These are phyloP conservation scores for Globisporangium camurandrum DNA, from an alignment of 352 stramenopile species.

Conservation along the genomic window DNA sequence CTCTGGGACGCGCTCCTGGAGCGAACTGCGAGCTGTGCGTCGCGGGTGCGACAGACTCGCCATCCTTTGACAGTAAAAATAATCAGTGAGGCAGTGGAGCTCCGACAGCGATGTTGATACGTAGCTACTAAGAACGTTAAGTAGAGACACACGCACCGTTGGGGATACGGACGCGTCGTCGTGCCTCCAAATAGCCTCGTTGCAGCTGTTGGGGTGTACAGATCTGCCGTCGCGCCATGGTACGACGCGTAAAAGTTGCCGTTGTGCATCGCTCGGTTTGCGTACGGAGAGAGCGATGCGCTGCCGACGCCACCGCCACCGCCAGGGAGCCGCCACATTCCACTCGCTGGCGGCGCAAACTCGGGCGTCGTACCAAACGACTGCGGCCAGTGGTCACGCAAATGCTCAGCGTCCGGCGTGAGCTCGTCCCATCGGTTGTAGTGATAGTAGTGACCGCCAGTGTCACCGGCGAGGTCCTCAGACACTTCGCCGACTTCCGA, in stretches of 20 bases:
- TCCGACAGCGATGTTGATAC: not conserved
- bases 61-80: constrained; percentile 4
- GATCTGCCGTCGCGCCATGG: not conserved
- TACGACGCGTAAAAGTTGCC: not conserved
- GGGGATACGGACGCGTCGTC: constrained; percentile 3
- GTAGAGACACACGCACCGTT: not conserved
- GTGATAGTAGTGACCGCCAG: not conserved
- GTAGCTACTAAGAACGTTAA: too few species aligned
- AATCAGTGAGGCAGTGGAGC: not conserved
- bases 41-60: constrained; percentile 7
- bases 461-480: constrained; percentile 4
- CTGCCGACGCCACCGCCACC: too few species aligned
- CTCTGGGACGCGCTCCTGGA: constrained; percentile 7
- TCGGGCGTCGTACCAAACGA: not conserved
- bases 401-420: constrained; percentile 1
- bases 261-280: not conserved
- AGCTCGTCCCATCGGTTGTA: constrained; percentile 6
- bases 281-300: not conserved
- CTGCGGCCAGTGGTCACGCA: constrained; percentile 1
- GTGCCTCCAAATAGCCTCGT: not conserved
- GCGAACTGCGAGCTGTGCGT: not conserved
- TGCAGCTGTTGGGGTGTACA: constrained; percentile 1
- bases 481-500: constrained; percentile 18
- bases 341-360: not conserved
- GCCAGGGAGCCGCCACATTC: constrained; percentile 2